These are phyloP conservation scores for Colletotrichum melonis DNA, from an alignment of 2,329 filamentous ascomycete genomes.

Conservation along the genomic window DNA sequence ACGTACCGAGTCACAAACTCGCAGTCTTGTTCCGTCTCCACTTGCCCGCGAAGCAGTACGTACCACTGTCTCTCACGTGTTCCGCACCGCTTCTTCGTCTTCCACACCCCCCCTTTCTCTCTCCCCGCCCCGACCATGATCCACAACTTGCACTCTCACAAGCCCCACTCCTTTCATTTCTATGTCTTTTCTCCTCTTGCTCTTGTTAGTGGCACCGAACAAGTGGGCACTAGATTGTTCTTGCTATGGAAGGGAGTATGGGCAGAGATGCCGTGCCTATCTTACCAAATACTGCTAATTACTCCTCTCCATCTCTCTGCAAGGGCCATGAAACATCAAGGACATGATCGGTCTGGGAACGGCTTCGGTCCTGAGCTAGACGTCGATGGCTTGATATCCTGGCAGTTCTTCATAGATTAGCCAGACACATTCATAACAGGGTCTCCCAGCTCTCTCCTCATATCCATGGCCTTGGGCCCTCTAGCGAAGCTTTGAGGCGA, in stretches of 20 bases:
- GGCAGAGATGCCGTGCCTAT: neutral
- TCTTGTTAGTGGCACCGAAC: neutral
- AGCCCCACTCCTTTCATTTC: neutral
- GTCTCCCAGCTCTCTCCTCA: neutral
- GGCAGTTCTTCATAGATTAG: neutral
- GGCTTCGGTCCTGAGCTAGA: neutral
- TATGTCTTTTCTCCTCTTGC: neutral
- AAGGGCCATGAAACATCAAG: neutral
- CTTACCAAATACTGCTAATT: neutral
- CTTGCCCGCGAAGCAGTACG: neutral
- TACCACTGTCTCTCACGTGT: neutral
- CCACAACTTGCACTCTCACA: neutral
- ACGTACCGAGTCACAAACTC: no score
- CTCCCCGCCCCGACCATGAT: neutral
- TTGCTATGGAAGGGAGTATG: neutral
- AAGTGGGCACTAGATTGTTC: neutral
- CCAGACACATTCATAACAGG: neutral
- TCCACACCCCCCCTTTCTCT: neutral
- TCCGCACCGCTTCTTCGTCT: neutral
- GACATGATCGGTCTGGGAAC: neutral
- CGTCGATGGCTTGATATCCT: neutral
- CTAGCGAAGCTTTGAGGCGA: conserved; percentile 29
- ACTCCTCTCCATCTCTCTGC: neutral
- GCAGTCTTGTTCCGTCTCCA: neutral
- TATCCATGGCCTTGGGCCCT: neutral